Percentiles rank a stretch among this genome's conserved stretches.
phyloP scores from a whole-genome alignment of 805 yeast genomes.

The Isabelozyma heimii region DNA sequence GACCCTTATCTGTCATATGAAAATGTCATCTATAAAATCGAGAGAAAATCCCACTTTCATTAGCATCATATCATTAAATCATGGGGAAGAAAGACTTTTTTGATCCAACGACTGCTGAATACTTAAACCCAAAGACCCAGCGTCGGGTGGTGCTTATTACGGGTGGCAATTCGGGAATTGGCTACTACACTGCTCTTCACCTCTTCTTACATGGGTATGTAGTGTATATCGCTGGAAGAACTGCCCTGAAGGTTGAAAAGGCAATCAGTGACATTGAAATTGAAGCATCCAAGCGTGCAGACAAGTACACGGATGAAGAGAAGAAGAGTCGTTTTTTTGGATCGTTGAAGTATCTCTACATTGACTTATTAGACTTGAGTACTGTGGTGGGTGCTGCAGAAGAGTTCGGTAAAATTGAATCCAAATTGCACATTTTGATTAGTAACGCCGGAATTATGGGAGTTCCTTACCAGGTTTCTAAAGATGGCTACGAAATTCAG shows the following conservation, averaged over 20 bases:
- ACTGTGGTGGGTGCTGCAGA: constrained; percentile 26
- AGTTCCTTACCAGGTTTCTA: constrained; percentile 31
- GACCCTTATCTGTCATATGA: neutral
- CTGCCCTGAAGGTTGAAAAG: constrained; percentile 23
- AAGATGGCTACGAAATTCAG: constrained; percentile 38
- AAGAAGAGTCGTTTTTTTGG: constrained; percentile 38
- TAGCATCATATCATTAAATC: neutral
- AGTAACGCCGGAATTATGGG: constrained; percentile 44
- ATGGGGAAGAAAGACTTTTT: constrained; percentile 12
- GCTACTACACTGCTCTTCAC: constrained; percentile 38
- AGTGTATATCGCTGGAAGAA: constrained; percentile 37
- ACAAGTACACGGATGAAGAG: constrained; percentile 7
- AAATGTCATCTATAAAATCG: no score
- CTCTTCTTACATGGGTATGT: constrained; percentile 38
- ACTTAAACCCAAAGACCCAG: constrained; percentile 22
- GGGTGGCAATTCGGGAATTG: constrained; percentile 42
- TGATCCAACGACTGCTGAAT: constrained; percentile 27
- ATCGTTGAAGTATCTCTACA: constrained; percentile 47
- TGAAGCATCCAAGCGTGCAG: constrained; percentile 27
- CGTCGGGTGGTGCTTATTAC: constrained; percentile 33
- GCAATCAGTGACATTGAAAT: constrained; percentile 31
- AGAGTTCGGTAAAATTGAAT: constrained; percentile 20
- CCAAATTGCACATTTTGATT: constrained; percentile 28
- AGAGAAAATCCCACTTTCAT: neutral
- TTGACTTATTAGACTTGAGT: constrained; percentile 49